Base-by-base conservation (phyloP, 2,329 filamentous ascomycete species). In the Plenodomus tracheiphilus region DNA sequence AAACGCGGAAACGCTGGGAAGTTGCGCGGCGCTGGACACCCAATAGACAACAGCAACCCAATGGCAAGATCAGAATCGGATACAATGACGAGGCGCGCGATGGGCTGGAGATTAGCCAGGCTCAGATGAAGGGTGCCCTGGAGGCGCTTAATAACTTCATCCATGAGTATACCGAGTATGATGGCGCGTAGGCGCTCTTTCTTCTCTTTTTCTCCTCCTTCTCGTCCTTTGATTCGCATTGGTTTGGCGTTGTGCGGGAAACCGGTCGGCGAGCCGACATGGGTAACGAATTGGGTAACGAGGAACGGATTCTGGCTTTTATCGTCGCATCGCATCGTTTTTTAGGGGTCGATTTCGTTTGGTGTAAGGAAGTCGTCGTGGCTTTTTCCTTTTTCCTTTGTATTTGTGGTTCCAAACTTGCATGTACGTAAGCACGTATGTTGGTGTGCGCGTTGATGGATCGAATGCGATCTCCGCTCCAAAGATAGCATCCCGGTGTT, bases 111-210 rank as follows among this genome's bases (percentile, higher is more conserved):
- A 53, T 72, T 38, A 61, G 62, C 42, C 65, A 71, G 45, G 65
- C 71, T 32, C 50, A 53, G 30, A 49, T 72, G 25, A 65, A 64
- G 34, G 51, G 66, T 49, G 68, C 67, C 8, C 50, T 72, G 45
- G 64, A 65, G 45, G 68, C 68, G 10, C 44, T 72, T 36, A 71
- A 72, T 54, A 71, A 71, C 56, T 72, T 71, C 57, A 71, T 72
- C 55, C 62, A 71, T 25, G 68, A 72, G 44, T 59, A 59, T 36
- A 62, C 61, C 39, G 69, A 72, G 45, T 62, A 57, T 35, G 59
- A 58, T 62, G 54, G 60, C 42, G 46, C 43, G 17, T 39, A 46
- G 37, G 34, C 18, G 38, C 20, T 19, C 16, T 43, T n/a, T 36
- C 48, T 32, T 51, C 45, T 52, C 44, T 44, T 41, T 42, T 44